A percentile compares a stretch with the other conserved stretches of the same genome.
Conservation (phyloP, 805 yeast species). For the Yarrowia hollandica region DNA sequence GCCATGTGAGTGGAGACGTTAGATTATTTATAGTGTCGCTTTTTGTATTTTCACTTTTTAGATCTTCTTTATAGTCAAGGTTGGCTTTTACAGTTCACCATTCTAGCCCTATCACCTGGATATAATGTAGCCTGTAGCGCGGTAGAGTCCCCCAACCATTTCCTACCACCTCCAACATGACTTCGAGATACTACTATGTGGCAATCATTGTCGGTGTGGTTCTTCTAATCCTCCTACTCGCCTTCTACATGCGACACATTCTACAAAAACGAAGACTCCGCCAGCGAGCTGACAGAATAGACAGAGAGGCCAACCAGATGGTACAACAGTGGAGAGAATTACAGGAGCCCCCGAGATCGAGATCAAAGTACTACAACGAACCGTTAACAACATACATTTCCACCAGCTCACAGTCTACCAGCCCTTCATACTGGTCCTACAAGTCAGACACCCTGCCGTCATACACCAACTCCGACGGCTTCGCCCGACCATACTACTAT, state of each 20-base stretch:
- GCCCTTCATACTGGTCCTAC: neutral
- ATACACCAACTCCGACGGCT: neutral
- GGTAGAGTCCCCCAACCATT: too few species aligned
- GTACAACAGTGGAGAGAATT: neutral
- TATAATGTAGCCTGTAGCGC: too few species aligned
- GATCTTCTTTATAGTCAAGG: neutral
- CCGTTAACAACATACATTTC: neutral
- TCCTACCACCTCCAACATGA: neutral
- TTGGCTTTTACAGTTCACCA: neutral
- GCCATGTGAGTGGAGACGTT: too few species aligned
- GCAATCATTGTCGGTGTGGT: slow-evolving; percentile 16
- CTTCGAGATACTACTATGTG: slow-evolving; percentile 3
- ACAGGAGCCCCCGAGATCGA: neutral
- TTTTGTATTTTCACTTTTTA: too few species aligned
- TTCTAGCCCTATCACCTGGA: neutral
- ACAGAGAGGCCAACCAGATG: neutral
- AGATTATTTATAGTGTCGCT: too few species aligned
- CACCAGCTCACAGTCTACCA: neutral
- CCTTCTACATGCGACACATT: neutral
- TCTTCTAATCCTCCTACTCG: neutral
- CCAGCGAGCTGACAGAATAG: neutral
- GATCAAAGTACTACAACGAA: slow-evolving; percentile 4
- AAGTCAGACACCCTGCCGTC: neutral
- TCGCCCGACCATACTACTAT: neutral
- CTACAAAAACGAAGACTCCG: neutral